Evolutionary conservation across 2,329 filamentous ascomycete genomes (phyloP).

Genomic region (Fonsecaea pedrosoi): DNA sequence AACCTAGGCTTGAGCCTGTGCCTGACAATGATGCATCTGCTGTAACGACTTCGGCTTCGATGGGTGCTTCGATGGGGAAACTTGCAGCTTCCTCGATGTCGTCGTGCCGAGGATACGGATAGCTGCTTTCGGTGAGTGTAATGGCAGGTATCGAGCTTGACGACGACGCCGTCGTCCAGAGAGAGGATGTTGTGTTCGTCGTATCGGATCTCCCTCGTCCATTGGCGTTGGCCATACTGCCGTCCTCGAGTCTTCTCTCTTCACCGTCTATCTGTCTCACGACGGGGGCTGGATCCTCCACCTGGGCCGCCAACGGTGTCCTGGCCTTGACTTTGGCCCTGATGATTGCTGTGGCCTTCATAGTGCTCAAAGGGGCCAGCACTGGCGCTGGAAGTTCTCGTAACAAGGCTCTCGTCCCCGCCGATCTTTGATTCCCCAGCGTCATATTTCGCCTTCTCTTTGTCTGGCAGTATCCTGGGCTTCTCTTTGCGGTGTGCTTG

Average conservation of each 20-base stretch:
- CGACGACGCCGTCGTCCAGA: constrained; percentile 15
- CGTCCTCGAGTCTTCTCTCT: neutral
- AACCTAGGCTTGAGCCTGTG: constrained; percentile 5
- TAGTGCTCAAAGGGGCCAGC: constrained; percentile 16
- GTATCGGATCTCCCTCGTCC: constrained; percentile 12
- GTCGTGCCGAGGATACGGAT: neutral
- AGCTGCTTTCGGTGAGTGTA: constrained; percentile 8
- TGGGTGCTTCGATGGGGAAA: neutral
- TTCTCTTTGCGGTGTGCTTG: neutral
- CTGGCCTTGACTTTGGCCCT: constrained; percentile 21
- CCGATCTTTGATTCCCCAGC: constrained; percentile 28
- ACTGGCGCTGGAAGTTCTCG: constrained; percentile 28
- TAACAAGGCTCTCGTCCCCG: constrained; percentile 22
- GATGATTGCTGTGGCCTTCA: constrained; percentile 26
- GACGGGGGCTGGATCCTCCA: constrained; percentile 15
- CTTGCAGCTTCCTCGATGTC: neutral
- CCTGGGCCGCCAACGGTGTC: constrained; percentile 16
- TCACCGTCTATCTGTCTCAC: constrained; percentile 1
- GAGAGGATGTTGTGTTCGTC: constrained; percentile 11
- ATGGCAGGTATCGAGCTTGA: constrained; percentile 19
- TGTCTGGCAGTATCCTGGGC: neutral
- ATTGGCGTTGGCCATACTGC: neutral
- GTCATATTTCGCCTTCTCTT: constrained; percentile 25
- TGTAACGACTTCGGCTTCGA: constrained; percentile 8
- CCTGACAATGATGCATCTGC: neutral